phyloP scores from a whole-genome alignment of 1,139 yeast genomes.

The Geotrichum klebahnii region DNA sequence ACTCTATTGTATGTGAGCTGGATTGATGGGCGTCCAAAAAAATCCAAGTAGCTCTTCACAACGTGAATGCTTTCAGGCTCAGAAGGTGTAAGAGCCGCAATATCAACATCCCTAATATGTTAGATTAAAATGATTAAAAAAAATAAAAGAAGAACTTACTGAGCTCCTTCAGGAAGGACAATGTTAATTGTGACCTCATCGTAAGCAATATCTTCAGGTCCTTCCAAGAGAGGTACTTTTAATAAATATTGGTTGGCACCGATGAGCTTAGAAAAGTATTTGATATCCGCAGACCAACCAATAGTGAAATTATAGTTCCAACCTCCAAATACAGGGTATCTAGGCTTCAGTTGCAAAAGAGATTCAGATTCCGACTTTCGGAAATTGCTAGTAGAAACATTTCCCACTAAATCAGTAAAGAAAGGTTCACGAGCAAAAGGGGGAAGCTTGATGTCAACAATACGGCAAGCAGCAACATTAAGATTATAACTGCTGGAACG shows the following conservation, averaged over 20 bases:
- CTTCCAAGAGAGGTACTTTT: conserved; percentile 67
- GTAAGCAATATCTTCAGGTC: conserved; percentile 63
- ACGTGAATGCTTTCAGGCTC: conserved; percentile 42
- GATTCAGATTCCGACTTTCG: conserved; percentile 37
- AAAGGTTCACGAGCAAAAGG: conserved; percentile 57
- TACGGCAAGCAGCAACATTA: conserved; percentile 40
- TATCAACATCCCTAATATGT: conserved; percentile 20
- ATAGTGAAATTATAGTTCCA: conserved; percentile 95
- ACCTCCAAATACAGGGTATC: conserved; percentile 91
- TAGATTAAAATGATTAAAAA: conserved; percentile 47
- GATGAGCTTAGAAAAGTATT: conserved; percentile 45
- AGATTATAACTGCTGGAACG: conserved; percentile 33
- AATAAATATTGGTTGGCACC: conserved; percentile 55
- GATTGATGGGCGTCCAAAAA: conserved; percentile 78
- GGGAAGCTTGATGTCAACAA: conserved; percentile 52
- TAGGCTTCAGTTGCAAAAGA: conserved; percentile 61
- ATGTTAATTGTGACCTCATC: conserved; percentile 58
- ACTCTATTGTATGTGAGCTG: conserved; percentile 58
- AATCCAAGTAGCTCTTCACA: conserved; percentile 58
- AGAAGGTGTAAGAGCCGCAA: conserved; percentile 30
- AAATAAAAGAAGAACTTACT: conserved; percentile 52
- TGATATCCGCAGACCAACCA: conserved; percentile 74
- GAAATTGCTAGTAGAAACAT: conserved; percentile 76
- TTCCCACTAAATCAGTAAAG: conserved; percentile 86
- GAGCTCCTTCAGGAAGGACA: conserved; percentile 86